Percentiles rank a stretch among this genome's conserved stretches.
Conservation (phyloP, 768 basidiomycete genomes). For the Podaxis mareebaensis region DNA sequence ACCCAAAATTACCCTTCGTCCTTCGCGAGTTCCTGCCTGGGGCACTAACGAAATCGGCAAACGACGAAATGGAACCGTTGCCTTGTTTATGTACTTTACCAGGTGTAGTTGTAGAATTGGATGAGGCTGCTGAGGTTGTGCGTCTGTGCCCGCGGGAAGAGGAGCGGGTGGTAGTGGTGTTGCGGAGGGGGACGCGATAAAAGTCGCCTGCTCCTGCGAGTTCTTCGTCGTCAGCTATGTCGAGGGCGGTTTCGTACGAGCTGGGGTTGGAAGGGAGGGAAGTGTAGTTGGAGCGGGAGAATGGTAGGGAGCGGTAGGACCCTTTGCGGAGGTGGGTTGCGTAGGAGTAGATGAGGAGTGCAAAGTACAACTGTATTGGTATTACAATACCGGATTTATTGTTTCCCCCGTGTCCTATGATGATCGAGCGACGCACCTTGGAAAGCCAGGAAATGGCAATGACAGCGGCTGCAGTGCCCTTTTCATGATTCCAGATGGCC, state of each 20-base stretch:
- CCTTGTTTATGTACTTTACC: constrained; percentile 17
- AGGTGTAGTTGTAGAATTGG: constrained; percentile 7
- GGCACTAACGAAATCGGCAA: constrained; percentile 65
- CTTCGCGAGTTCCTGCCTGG: constrained; percentile 40
- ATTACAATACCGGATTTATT: background rate
- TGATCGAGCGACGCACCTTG: constrained; percentile 60
- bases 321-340: constrained; percentile 90
- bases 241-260: constrained; percentile 35
- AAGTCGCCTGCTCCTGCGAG: constrained; percentile 69
- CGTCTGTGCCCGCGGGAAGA: constrained; percentile 37
- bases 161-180: constrained; percentile 35
- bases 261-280: constrained; percentile 26
- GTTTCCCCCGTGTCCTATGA: background rate
- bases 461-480: constrained; percentile 73
- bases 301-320: constrained; percentile 81
- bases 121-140: constrained; percentile 13
- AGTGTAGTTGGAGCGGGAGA: constrained; percentile 43
- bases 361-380: constrained; percentile 79
- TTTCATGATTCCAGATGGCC: constrained; percentile 88
- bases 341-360: constrained; percentile 87
- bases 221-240: constrained; percentile 53
- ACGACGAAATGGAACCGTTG: constrained; percentile 47
- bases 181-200: constrained; percentile 57
- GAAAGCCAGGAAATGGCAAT: constrained; percentile 83
- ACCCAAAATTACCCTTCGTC: constrained; percentile 23